phyloP scores from a whole-genome alignment of 2,329 filamentous ascomycete species.

The Fusarium palustre region DNA sequence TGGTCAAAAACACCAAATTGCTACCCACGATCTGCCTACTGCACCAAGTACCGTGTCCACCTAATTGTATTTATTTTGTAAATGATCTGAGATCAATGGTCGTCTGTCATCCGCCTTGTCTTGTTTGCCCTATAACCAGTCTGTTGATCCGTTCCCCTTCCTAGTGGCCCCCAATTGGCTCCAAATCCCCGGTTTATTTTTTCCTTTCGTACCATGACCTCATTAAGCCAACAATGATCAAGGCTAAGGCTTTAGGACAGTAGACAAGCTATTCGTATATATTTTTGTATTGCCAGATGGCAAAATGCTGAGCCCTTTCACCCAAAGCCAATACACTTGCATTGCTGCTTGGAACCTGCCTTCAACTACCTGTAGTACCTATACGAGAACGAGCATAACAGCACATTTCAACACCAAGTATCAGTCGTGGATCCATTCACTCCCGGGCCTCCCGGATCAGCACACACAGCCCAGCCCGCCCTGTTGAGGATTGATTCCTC shows the following conservation, averaged over 20 bases:
- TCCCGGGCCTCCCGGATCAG: conserved; percentile 43
- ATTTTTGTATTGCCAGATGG: not conserved
- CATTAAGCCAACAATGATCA: conserved; percentile 29
- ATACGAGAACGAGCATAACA: conserved; percentile 23
- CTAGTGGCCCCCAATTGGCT: conserved; percentile 29
- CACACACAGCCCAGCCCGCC: conserved; percentile 32
- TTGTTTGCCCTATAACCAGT: conserved; percentile 16
- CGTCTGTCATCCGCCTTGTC: conserved; percentile 1
- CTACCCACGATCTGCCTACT: conserved; percentile 1
- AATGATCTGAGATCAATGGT: not conserved
- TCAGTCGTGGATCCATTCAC: conserved; percentile 41
- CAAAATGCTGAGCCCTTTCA: not conserved
- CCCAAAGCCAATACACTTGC: not conserved
- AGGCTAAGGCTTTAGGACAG: conserved; percentile 20
- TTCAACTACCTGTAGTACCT: not conserved
- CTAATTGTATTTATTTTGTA: not conserved
- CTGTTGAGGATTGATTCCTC: conserved; percentile 18
- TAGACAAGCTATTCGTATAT: conserved; percentile 1
- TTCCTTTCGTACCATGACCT: conserved; percentile 41
- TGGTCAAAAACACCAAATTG: conserved; percentile 16
- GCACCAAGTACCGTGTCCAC: not conserved
- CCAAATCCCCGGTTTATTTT: conserved; percentile 30
- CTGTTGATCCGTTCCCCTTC: conserved; percentile 31
- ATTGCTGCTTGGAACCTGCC: not conserved
- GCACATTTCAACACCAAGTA: conserved; percentile 38